Evolutionary conservation across 2,329 filamentous ascomycete species (phyloP).

Genomic region (Biscogniauxia marginata): DNA sequence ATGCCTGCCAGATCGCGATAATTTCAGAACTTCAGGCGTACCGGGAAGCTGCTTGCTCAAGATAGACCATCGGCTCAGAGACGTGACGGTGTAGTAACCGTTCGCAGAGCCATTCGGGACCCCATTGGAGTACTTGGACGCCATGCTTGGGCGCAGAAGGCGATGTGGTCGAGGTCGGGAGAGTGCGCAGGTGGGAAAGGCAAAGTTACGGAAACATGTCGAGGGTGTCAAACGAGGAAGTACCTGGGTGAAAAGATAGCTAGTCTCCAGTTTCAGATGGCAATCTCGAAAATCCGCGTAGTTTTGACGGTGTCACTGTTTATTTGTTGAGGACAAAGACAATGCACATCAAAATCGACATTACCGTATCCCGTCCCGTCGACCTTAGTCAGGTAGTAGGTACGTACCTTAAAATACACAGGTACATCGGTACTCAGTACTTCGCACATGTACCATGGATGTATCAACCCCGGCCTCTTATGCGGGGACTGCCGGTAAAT

Average conservation of each 20-base stretch:
- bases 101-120: conserved; percentile 17
- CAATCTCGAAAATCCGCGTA: background rate
- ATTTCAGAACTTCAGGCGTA: no score
- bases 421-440: background rate
- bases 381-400: background rate
- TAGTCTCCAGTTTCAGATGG: background rate
- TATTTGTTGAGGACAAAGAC: no score
- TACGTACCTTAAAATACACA: background rate
- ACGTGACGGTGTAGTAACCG: conserved; percentile 60
- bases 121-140: conserved; percentile 22
- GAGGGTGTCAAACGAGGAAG: background rate
- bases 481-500: no score
- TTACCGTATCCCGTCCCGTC: no score
- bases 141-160: conserved; percentile 22
- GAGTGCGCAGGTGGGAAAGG: conserved; percentile 9
- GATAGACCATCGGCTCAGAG: conserved; percentile 82
- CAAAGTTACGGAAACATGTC: conserved; percentile 5
- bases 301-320: no score
- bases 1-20: no score
- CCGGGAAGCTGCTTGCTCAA: conserved; percentile 69
- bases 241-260: background rate
- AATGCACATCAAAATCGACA: no score
- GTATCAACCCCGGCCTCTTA: no score
- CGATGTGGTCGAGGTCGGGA: conserved; percentile 1
- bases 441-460: no score